Conservation (phyloP, 768 basidiomycete species). For the Porpolomopsis calyptriformis region DNA sequence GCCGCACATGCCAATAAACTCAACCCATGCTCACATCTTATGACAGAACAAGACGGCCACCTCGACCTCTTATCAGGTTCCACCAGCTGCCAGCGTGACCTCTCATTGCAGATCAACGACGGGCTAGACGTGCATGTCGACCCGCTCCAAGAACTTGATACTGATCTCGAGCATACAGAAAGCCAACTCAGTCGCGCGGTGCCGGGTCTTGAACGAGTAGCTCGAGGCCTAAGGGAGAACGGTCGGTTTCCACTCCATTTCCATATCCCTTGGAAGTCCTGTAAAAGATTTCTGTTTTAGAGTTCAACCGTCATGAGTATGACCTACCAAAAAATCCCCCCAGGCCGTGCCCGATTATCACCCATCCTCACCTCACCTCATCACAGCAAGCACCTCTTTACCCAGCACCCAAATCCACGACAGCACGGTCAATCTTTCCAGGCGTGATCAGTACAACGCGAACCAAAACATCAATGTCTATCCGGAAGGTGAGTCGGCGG, state of each 20-base stretch:
- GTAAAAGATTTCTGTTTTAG: slow-evolving; percentile 14
- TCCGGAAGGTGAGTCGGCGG: no score
- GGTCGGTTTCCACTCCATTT: slow-evolving; percentile 31
- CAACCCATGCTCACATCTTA: not conserved
- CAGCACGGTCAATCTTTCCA: no score
- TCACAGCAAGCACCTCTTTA: no score
- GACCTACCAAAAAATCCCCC: no score
- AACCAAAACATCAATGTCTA: no score
- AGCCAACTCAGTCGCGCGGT: slow-evolving; percentile 56
- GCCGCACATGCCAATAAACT: slow-evolving; percentile 23
- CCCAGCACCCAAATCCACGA: no score
- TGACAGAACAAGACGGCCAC: slow-evolving; percentile 78
- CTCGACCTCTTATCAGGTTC: slow-evolving; percentile 79
- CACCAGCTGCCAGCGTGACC: slow-evolving; percentile 75
- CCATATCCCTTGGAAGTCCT: not conserved
- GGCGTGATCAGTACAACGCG: no score
- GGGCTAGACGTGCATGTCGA: slow-evolving; percentile 88
- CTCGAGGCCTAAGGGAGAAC: slow-evolving; percentile 66
- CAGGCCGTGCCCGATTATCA: no score
- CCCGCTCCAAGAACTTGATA: slow-evolving; percentile 76
- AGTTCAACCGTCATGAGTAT: slow-evolving; percentile 7
- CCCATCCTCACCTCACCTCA: no score
- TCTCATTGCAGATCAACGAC: slow-evolving; percentile 84
- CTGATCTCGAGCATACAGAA: slow-evolving; percentile 64
- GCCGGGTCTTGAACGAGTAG: slow-evolving; percentile 60